phyloP scores from a whole-genome alignment of 768 basidiomycete species.

The Phylloporus scabripes region DNA sequence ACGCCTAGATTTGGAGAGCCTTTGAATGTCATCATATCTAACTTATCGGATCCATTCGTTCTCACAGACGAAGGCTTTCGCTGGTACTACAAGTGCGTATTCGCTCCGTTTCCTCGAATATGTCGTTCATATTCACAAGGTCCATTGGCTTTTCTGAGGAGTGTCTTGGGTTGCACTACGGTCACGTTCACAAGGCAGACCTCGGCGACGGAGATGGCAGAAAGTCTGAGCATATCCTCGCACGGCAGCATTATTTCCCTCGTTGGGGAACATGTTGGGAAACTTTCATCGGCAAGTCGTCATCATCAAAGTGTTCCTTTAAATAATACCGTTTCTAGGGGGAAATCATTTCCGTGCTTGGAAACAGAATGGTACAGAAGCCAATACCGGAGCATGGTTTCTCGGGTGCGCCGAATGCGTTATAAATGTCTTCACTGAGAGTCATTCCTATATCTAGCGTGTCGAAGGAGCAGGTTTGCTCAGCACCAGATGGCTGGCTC shows the following conservation, averaged over 20 bases:
- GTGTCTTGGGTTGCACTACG: constrained; percentile 75
- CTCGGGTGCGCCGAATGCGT: constrained; percentile 49
- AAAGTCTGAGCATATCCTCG: constrained; percentile 64
- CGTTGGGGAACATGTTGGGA: constrained; percentile 88
- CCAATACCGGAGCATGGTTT: constrained; percentile 78
- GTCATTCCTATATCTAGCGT: constrained; percentile 38
- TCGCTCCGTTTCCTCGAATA: neutral
- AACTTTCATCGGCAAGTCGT: constrained; percentile 53
- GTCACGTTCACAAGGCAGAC: constrained; percentile 70
- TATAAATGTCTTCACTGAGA: neutral
- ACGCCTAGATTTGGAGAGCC: constrained; percentile 68
- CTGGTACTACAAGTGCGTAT: constrained; percentile 56
- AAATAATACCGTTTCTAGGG: constrained; percentile 35
- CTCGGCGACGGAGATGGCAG: constrained; percentile 77
- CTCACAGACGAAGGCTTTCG: constrained; percentile 70
- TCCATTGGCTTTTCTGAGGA: constrained; percentile 81
- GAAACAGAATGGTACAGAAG: constrained; percentile 78
- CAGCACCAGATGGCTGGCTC: neutral
- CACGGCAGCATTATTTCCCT: constrained; percentile 74
- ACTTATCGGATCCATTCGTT: constrained; percentile 70
- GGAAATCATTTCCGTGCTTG: constrained; percentile 88
- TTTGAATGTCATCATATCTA: constrained; percentile 78
- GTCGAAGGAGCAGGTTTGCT: constrained; percentile 61
- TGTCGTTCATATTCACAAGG: constrained; percentile 30
- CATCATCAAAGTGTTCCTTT: neutral